Base-by-base conservation (phyloP, 2,329 filamentous ascomycete genomes). In the Colletotrichum sp. region DNA sequence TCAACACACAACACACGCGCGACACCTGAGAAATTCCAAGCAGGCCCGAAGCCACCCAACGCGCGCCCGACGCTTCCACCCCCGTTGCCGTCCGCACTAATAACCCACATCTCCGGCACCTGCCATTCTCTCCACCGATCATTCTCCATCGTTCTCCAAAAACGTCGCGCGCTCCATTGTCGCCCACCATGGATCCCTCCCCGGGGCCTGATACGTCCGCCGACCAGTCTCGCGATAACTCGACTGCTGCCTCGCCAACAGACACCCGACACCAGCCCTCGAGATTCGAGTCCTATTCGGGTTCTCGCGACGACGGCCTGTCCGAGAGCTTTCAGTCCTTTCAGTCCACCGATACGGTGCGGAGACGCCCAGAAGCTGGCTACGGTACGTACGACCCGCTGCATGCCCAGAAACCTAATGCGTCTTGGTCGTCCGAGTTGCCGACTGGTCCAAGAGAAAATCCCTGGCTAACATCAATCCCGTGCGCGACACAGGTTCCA, bases 321-420 rank as follows among this genome's bases (percentile, higher is more conserved):
- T 85, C 89, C 6, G 90, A 91, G 79, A 91, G 87, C 82, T 88
- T 88, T 79, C 90, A 91, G 80, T 91, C 91, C 18, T 88, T 88
- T 79, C 90, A 91, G 80, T 91, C 91, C 24, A 89, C 88, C 26
- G 91, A 93, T 72, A 92, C 91, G 18, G 85, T 92, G 78, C 88
- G 92, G 78, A 88, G 90, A 78, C 88, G 89, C 78, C 87, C 89
- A 72, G 91, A 93, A 78, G 84, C 83, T 38, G 81, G 81, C 26
- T 93, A 93, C 84, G 91, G 91, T 93, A 84, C 74, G 88, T 84
- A 64, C 58, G 70, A 32, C 56, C 73, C 48, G 70, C 70, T 76
- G 73, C 73, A 76, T 66, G 73, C 73, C 70, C 70, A 76, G 70
- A 76, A 69, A 69, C 58, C 60, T 61, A 65, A 68, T 65, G 43